These are phyloP conservation scores for Aegilops longissima DNA, from an alignment of 176 grass and related monocot species.

Conservation along the genomic window DNA sequence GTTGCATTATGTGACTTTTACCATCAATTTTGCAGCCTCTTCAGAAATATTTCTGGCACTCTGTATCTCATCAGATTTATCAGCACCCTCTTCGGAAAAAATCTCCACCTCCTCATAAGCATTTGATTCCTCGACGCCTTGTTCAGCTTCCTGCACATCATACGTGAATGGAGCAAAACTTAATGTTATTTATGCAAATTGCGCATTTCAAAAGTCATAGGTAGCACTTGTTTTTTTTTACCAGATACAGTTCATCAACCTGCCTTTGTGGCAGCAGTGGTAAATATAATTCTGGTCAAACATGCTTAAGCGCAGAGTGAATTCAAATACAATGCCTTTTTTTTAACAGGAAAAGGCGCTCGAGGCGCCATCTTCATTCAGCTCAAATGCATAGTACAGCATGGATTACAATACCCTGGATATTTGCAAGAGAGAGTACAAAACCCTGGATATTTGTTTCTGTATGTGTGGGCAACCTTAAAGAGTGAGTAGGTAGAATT, in stretches of 20 bases:
- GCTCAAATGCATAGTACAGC: too few relatives aligned
- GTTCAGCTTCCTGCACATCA: slow-evolving; percentile 35
- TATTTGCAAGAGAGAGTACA: too few relatives aligned
- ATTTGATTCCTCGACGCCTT: slow-evolving; percentile 12
- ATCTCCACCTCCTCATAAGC: neutral
- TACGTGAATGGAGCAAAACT: neutral
- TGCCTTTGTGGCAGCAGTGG: neutral
- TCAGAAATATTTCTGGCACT: slow-evolving; percentile 29
- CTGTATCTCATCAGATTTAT: slow-evolving; percentile 23
- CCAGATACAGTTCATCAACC: neutral
- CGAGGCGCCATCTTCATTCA: too few relatives aligned
- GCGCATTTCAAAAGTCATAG: neutral
- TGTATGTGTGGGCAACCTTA: slow-evolving; percentile 5
- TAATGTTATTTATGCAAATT: neutral
- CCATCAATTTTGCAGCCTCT: slow-evolving; percentile 41
- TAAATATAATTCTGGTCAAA: neutral
- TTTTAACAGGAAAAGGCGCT: too few relatives aligned
- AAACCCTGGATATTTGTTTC: neutral
- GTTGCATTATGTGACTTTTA: slow-evolving; percentile 8
- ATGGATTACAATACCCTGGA: too few relatives aligned
- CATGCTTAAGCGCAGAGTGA: slow-evolving; percentile 11
- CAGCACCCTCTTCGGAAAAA: too few relatives aligned
- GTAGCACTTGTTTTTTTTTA: neutral
- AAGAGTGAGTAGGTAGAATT: neutral
- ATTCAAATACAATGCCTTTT: neutral